Evolutionary conservation across 257 asterid species (phyloP).

Genomic region (Rehmannia glutinosa): DNA sequence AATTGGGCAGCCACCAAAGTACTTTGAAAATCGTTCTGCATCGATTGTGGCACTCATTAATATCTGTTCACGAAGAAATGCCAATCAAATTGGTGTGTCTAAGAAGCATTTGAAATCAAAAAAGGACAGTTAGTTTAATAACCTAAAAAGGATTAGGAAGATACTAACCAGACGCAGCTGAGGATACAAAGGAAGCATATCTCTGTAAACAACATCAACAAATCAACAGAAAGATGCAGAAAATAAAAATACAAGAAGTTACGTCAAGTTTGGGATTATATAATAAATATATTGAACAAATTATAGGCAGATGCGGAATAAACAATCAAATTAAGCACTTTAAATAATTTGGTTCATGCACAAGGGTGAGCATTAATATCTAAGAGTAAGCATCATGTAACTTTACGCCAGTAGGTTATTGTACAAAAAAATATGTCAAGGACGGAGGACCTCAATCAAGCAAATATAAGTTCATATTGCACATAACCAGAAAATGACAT

Average conservation of each 20-base stretch:
- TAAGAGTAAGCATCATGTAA: neutral
- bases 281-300: neutral
- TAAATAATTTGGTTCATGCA: too few species aligned
- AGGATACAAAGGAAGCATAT: slow-evolving; percentile 79
- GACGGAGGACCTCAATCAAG: neutral
- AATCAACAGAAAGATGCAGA: slow-evolving; percentile 17
- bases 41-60: slow-evolving; percentile 98
- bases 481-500: slow-evolving; percentile 7
- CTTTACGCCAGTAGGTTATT: neutral
- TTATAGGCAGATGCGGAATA: neutral
- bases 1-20: slow-evolving; percentile 87
- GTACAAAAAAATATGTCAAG: neutral
- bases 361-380: neutral
- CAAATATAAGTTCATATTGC: neutral
- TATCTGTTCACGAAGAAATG: slow-evolving; percentile 45
- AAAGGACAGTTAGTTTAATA: neutral
- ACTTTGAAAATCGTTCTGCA: slow-evolving; percentile 79
- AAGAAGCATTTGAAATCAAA: slow-evolving; percentile 14
- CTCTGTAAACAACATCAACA: slow-evolving; percentile 51
- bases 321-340: neutral
- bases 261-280: slow-evolving; percentile 5
- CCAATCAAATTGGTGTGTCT: slow-evolving; percentile 18
- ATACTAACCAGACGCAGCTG: slow-evolving; percentile 82
- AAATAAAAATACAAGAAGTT: neutral
- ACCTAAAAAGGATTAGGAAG: slow-evolving; percentile 1